Base-by-base conservation (phyloP, 2,329 filamentous ascomycete species). In the Cryphonectria nitschkei region DNA sequence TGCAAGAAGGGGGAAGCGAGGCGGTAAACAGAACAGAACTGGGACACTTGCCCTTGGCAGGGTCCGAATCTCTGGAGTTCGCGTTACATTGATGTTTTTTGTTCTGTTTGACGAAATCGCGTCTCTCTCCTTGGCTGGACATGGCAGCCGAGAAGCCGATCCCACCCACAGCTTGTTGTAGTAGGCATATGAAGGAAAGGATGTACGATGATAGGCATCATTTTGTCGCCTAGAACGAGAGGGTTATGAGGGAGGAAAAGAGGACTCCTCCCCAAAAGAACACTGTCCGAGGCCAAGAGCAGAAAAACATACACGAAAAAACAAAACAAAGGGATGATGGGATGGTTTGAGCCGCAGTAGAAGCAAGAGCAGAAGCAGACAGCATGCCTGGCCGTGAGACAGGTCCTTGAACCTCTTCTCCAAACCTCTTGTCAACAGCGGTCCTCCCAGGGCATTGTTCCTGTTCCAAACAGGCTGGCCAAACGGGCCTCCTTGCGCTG, bases 21-120 rank as follows among this genome's bases (percentile, higher is more conserved):
- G 70, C 72, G 70, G 70, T 69, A 74, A 74, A 74, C 72, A 73
- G 70, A 68, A 73, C 72, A 64, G 61, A 65, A 52, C 67, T 68
- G 72, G 69, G 68, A 73, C 72, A 72, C 65, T 67, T 63, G 71
- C 52, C 68, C 64, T 66, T 26, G 62, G 14, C 65, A 66, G 56
- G 37, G 34, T 62, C 43, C 34, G 64, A 19, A 68, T 64, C 52
- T 61, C 65, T 64, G 68, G 64, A 66, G 56, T 37, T 22, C 34
- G 52, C 60, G 70, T 72, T 70, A 67, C 68, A 72, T 70, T 60
- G 60, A 72, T 70, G 60, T 58, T 52, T 54, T 68, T 50, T 66
- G 68, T 72, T 70, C 71, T 68, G 71, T 70, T 72, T 70, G 71
- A 63, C 58, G 62, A 70, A 56, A 62, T 65, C 9, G 43, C 26